phyloP scores from a whole-genome alignment of 768 basidiomycete genomes.

The Lentinula edodes region DNA sequence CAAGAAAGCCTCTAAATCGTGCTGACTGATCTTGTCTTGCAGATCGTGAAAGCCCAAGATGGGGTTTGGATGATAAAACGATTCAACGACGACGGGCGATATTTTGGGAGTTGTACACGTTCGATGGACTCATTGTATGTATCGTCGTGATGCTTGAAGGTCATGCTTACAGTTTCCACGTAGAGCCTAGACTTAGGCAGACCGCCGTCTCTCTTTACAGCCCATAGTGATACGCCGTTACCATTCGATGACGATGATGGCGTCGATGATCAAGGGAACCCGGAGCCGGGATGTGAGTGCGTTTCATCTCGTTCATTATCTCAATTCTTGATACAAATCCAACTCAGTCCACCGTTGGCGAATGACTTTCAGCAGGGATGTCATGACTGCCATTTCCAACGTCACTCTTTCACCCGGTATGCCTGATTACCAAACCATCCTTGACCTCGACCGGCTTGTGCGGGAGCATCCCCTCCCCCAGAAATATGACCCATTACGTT shows the following conservation, averaged over 20 bases:
- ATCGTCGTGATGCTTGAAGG: background rate
- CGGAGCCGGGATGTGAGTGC: background rate
- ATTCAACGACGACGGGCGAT: constrained; percentile 36
- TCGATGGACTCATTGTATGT: constrained; percentile 34
- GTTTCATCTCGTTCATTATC: constrained; percentile 9
- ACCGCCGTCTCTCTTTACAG: constrained; percentile 25
- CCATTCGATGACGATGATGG: constrained; percentile 23
- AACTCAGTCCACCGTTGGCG: constrained; percentile 10
- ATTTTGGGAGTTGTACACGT: constrained; percentile 40
- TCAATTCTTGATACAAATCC: constrained; percentile 8
- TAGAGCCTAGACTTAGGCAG: constrained; percentile 29
- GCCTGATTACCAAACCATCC: constrained; percentile 33
- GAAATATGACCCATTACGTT: background rate
- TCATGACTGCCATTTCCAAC: constrained; percentile 27
- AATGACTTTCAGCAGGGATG: background rate
- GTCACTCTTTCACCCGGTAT: constrained; percentile 29
- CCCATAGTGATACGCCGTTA: constrained; percentile 30
- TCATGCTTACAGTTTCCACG: background rate
- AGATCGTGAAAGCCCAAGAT: constrained; percentile 44
- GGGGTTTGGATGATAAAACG: constrained; percentile 31
- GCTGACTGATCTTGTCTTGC: background rate
- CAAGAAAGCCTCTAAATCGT: background rate
- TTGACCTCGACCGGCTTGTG: constrained; percentile 10
- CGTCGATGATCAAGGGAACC: background rate
- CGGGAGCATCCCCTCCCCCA: background rate